Evolutionary conservation across 2,329 filamentous ascomycete genomes (phyloP), one percentile per base, ranked within the genome.

Genomic region (Plenodomus lindquistii): DNA sequence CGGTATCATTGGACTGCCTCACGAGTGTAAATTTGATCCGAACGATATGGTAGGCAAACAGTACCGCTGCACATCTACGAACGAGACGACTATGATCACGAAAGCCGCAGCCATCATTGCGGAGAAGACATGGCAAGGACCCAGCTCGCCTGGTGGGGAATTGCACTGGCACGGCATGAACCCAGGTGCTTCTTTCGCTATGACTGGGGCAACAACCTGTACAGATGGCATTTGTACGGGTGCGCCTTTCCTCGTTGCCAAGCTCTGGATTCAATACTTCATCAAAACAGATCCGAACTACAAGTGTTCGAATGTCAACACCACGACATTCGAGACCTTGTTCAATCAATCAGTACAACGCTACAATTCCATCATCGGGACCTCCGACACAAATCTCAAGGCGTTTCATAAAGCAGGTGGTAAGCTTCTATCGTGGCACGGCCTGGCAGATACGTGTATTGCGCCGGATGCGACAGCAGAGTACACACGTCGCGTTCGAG

Each of bases 381-480:
- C 56, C 11, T 37, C 42, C 2, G 37, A 54, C 24, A n/a, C 54
- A 5, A 44, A 59, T 37, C 49, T 59, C 2, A 42, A 34, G 9
- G 27, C 18, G 0, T 63, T 63, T 46, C 44, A 42, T 6, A 42
- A 52, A 37, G 46, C 48, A 2, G 61, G 60, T n/a, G 56, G 58
- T 2, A 67, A 66, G 31, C 44, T 67, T 1, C 37, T 66, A 9
- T 59, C 44, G 4, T 65, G 50, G 46, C 61, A 66, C 38, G 63
- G 62, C 1, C 34, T 58, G 42, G 47, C 53, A 7, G 53, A 56
- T 44, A 31, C 38, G 19, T 39, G 51, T 13, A 55, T 66, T 35
- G 42, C 55, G 6, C 39, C 47, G 15, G 37, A 46, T 3, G 50
- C 44, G 11, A 63, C 57, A 2, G 22, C 54, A 4, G 38, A 54